phyloP scores from a whole-genome alignment of 805 yeast species.

The Starmerella lactis-condensi region DNA sequence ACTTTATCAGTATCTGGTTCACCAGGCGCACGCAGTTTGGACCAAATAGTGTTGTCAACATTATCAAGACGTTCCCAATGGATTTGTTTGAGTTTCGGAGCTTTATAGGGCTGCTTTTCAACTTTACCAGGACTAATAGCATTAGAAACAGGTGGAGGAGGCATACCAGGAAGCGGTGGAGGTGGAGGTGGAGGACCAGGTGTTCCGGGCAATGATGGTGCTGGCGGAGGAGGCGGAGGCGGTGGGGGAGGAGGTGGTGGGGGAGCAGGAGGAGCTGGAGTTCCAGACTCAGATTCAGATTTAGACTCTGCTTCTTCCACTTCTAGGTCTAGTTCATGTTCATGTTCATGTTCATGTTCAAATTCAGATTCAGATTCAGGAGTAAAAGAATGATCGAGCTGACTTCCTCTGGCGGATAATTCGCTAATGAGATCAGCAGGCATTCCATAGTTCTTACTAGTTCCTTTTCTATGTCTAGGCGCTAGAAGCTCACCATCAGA shows the following conservation, averaged over 20 bases:
- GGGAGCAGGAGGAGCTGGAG: slow-evolving; percentile 24
- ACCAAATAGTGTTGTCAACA: slow-evolving; percentile 78
- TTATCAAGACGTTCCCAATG: slow-evolving; percentile 92
- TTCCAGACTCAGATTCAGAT: slow-evolving; percentile 12
- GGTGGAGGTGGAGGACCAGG: slow-evolving; percentile 13
- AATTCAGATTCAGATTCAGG: too few relatives aligned
- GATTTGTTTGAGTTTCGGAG: slow-evolving; percentile 55
- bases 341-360: too few relatives aligned
- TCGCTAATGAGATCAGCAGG: too few relatives aligned
- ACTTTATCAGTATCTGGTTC: slow-evolving; percentile 45
- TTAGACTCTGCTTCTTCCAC: too few relatives aligned
- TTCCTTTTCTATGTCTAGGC: too few relatives aligned
- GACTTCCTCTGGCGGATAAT: too few relatives aligned
- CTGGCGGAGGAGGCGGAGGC: slow-evolving; percentile 15
- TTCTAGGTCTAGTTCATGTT: too few relatives aligned
- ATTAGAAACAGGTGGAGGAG: slow-evolving; percentile 13
- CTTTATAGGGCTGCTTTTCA: slow-evolving; percentile 10
- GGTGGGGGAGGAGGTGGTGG: slow-evolving; percentile 11
- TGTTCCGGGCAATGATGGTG: slow-evolving; percentile 11
- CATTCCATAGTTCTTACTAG: too few relatives aligned
- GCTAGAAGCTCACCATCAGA: too few relatives aligned
- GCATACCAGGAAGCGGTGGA: slow-evolving; percentile 24
- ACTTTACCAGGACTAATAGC: slow-evolving; percentile 19
- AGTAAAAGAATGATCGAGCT: too few relatives aligned
- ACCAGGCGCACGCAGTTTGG: slow-evolving; percentile 23